These are phyloP conservation scores for Hyaloperonospora brassicae DNA, from an alignment of 352 stramenopile species.

Conservation along the genomic window DNA sequence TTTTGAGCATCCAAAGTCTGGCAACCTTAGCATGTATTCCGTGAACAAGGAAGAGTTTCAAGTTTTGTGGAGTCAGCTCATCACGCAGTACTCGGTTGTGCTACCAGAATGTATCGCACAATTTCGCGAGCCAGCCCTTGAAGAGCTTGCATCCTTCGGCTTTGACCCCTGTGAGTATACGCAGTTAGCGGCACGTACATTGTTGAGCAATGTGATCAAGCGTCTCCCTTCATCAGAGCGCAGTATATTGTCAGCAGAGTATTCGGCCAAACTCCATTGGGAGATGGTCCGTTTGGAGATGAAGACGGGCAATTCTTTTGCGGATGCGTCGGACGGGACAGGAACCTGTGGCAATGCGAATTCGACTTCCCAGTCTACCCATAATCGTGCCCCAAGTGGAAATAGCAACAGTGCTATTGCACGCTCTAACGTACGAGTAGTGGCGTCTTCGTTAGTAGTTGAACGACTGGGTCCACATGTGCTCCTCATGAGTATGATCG, in stretches of 20 bases:
- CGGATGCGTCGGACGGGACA: too few relatives aligned
- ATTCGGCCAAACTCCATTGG: constrained; percentile 71
- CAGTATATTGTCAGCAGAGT: constrained; percentile 55
- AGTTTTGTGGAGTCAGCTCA: constrained; percentile 79
- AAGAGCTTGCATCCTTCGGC: constrained; percentile 61
- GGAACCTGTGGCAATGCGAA: too few relatives aligned
- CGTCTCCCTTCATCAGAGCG: constrained; percentile 37
- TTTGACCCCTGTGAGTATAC: constrained; percentile 75
- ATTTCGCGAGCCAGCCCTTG: constrained; percentile 65
- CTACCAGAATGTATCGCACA: constrained; percentile 60
- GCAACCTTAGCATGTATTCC: too few relatives aligned
- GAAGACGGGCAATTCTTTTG: too few relatives aligned
- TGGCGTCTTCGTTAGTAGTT: too few relatives aligned
- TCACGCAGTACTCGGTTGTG: constrained; percentile 78
- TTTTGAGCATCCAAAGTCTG: too few relatives aligned
- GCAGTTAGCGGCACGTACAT: constrained; percentile 54
- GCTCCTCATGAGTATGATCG: constrained; percentile 77
- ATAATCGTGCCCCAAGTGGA: too few relatives aligned
- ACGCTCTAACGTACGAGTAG: too few relatives aligned
- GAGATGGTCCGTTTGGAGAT: constrained; percentile 67
- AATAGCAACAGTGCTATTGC: too few relatives aligned
- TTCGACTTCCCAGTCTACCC: too few relatives aligned
- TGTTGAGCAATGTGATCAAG: constrained; percentile 75
- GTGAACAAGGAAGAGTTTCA: constrained; percentile 79
- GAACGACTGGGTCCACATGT: constrained; percentile 61